A percentile compares a stretch with the other conserved stretches of the same genome.
phyloP scores from a whole-genome alignment of 129 eudicot genomes.

The Flaveria bidentis region DNA sequence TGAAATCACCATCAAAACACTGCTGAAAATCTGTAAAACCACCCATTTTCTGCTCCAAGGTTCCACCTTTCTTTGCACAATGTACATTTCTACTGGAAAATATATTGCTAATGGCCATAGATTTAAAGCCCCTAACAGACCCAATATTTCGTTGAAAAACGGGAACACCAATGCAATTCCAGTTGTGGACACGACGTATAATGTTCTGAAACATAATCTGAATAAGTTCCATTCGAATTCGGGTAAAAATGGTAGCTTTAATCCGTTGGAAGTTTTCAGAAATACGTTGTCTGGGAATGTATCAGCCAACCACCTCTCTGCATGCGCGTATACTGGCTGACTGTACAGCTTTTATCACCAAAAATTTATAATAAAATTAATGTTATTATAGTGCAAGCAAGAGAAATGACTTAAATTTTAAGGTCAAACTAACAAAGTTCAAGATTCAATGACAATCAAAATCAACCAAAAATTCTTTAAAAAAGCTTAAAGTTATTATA shows the following conservation, averaged over 20 bases:
- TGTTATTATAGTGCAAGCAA: too few relatives aligned
- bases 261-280: conserved; percentile 31
- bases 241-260: conserved; percentile 54
- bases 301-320: conserved; percentile 49
- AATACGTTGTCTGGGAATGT: conserved; percentile 49
- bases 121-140: conserved; percentile 69
- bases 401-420: background rate
- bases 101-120: conserved; percentile 80
- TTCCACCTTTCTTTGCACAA: conserved; percentile 48
- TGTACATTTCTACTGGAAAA: conserved; percentile 73
- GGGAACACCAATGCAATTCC: conserved; percentile 67
- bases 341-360: conserved; percentile 53
- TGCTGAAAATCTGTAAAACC: conserved; percentile 50
- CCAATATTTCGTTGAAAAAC: conserved; percentile 72
- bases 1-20: conserved; percentile 51
- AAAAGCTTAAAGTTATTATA: background rate
- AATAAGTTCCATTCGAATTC: conserved; percentile 49
- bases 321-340: conserved; percentile 69
- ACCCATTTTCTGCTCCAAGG: conserved; percentile 68
- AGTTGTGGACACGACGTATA: conserved; percentile 62
- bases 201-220: conserved; percentile 61
- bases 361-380: background rate
- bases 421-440: background rate
- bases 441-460: background rate
- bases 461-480: background rate